Base-by-base conservation (phyloP, 2,329 filamentous ascomycete species). In the Epichloe hybrida region DNA sequence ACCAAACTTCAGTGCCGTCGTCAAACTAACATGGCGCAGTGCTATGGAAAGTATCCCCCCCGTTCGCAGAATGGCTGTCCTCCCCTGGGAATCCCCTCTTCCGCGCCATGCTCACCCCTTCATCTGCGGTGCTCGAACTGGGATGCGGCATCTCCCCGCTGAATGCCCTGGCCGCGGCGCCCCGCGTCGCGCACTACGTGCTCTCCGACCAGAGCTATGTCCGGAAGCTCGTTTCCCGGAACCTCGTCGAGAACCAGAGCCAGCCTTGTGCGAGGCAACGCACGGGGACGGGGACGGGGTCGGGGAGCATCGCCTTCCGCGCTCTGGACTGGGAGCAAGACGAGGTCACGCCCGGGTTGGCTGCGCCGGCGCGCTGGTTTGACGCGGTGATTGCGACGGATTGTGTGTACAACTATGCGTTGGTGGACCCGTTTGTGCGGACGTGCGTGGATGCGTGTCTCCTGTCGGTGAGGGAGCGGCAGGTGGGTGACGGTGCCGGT, bases 141-240 rank as follows among this genome's bases (percentile, higher is more conserved):
- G 93, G 93, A 42, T 89, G 88, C 64, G 93, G 93, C 50, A 84
- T 95, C 50, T 86, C 89, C 0, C 88, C 84, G 17, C 73, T 97
- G 37, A 78, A 90, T 36, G 88, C 84, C 3, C 71, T 93, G 38
- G 71, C 80, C 6, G 67, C 95, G 12, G 76, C 78, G 2, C 76
- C 79, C 1, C 70, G 69, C 3, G 74, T 94, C 17, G 57, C 64
- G 21, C 72, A 72, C 53, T 94, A 93, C 63, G 73, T 89, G 43
- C 80, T 93, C 44, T 95, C 90, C 0, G 93, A 98, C 64, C 91
- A 96, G 66, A 69, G 80, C 43, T 97, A 97, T 65, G 86, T 95
- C 2, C 75, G 86, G 53, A 84, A 81, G 54, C 69, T 91, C 0
- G 70, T 95, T n/a, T 77, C 79, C 54, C 77, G 81, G 57, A 98